A percentile compares a stretch with the other conserved stretches of the same genome.
phyloP scores from a whole-genome alignment of 371 early-diverging fungal genomes.

The Gilbertella persicaria region DNA sequence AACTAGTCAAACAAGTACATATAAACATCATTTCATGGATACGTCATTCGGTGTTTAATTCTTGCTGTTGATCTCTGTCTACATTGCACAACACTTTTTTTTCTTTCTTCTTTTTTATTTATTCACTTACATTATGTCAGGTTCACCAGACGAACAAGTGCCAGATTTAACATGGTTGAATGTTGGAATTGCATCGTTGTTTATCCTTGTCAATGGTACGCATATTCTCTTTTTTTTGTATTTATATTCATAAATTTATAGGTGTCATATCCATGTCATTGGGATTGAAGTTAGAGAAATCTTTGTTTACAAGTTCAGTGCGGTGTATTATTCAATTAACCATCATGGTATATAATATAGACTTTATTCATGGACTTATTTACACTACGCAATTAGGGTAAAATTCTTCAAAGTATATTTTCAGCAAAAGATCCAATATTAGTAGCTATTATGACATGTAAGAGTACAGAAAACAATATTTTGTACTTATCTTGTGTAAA shows the following conservation, averaged over 20 bases:
- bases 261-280: slow-evolving; percentile 60
- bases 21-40: background rate
- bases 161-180: slow-evolving; percentile 34
- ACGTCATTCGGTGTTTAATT: slow-evolving; percentile 18
- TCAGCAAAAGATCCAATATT: slow-evolving; percentile 55
- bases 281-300: slow-evolving; percentile 61
- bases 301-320: slow-evolving; percentile 61
- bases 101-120: background rate
- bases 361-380: background rate
- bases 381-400: slow-evolving; percentile 39
- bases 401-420: slow-evolving; percentile 65
- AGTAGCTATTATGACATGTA: slow-evolving; percentile 63
- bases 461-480: slow-evolving; percentile 4
- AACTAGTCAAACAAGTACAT: background rate
- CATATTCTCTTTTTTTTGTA: background rate
- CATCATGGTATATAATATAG: slow-evolving; percentile 51
- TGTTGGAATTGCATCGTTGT: slow-evolving; percentile 47
- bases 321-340: slow-evolving; percentile 67
- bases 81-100: background rate
- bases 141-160: background rate
- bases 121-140: background rate
- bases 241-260: slow-evolving; percentile 12
- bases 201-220: slow-evolving; percentile 47
- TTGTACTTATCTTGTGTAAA: background rate
- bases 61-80: background rate